phyloP scores from a whole-genome alignment of 2,329 filamentous ascomycete species.

The Colletotrichum caudatum region DNA sequence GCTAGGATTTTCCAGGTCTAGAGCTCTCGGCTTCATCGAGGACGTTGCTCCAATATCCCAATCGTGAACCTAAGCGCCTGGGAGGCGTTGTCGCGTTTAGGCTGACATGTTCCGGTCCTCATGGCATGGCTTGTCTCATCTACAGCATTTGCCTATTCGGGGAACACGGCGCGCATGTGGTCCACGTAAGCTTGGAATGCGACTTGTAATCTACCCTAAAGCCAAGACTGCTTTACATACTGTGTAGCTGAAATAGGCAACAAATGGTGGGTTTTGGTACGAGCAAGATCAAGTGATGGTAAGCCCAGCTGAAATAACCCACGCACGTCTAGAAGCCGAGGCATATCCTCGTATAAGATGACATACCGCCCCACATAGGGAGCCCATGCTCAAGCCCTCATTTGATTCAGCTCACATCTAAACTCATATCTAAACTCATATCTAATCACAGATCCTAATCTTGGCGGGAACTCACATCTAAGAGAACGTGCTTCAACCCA shows the following conservation, averaged over 20 bases:
- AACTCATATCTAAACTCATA: not conserved
- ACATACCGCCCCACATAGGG: not conserved
- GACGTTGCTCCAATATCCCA: not conserved
- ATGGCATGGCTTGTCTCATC: not conserved
- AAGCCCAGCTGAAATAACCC: not conserved
- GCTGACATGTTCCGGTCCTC: not conserved
- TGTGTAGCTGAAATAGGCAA: no score
- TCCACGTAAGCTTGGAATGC: not conserved
- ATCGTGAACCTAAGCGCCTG: not conserved
- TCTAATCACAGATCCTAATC: not conserved
- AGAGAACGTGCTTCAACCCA: no score
- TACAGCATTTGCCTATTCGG: not conserved
- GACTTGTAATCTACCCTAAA: no score
- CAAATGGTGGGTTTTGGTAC: no score
- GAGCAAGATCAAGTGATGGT: no score
- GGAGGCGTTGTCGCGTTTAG: not conserved
- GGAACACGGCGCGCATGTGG: not conserved
- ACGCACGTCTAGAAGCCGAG: no score
- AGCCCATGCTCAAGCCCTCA: no score
- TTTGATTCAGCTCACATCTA: not conserved
- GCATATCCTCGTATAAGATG: not conserved
- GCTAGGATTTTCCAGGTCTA: not conserved
- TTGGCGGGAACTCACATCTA: no score
- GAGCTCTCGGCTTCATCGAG: not conserved
- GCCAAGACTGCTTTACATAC: no score